Percentiles rank a stretch among this genome's conserved stretches.
Evolutionary conservation across 768 basidiomycete genomes (phyloP).

Genomic region (Pleurotus citrinopileatus): DNA sequence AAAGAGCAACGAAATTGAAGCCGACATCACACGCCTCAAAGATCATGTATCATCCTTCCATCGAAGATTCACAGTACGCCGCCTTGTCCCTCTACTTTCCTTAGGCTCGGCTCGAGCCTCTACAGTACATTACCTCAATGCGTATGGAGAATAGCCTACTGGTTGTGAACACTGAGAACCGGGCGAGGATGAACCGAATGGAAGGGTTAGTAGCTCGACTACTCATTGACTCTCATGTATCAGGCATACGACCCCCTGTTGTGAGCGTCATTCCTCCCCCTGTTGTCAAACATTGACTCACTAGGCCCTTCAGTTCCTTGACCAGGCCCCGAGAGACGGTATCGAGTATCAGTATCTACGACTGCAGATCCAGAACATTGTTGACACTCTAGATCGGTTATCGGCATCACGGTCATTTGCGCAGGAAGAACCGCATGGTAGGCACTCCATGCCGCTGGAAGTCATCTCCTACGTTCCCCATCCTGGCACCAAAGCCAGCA

Average conservation of each 20-base stretch:
- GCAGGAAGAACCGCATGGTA: background rate
- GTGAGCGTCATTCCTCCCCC: background rate
- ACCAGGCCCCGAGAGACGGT: constrained; percentile 1
- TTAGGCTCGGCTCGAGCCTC: background rate
- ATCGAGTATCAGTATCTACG: constrained; percentile 6
- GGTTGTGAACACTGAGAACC: constrained; percentile 7
- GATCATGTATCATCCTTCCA: constrained; percentile 7
- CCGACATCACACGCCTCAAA: constrained; percentile 6
- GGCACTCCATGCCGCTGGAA: background rate
- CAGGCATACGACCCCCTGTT: background rate
- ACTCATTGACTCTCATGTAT: constrained; percentile 7
- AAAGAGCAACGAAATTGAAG: constrained; percentile 1
- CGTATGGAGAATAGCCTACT: constrained; percentile 8
- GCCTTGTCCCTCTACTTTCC: background rate
- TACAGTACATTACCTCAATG: constrained; percentile 5
- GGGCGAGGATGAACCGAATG: constrained; percentile 9
- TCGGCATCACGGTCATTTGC: background rate
- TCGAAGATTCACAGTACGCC: constrained; percentile 3
- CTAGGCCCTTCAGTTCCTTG: background rate
- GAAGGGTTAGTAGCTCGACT: constrained; percentile 5
- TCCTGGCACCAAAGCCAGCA: background rate
- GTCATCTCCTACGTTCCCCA: background rate
- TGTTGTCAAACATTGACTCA: background rate
- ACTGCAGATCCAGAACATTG: constrained; percentile 1
- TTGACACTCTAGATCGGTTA: background rate